Percentiles rank a stretch among this genome's conserved stretches.
Evolutionary conservation across 176 grass and related monocot species (phyloP).

Genomic region (Cocos nucifera): DNA sequence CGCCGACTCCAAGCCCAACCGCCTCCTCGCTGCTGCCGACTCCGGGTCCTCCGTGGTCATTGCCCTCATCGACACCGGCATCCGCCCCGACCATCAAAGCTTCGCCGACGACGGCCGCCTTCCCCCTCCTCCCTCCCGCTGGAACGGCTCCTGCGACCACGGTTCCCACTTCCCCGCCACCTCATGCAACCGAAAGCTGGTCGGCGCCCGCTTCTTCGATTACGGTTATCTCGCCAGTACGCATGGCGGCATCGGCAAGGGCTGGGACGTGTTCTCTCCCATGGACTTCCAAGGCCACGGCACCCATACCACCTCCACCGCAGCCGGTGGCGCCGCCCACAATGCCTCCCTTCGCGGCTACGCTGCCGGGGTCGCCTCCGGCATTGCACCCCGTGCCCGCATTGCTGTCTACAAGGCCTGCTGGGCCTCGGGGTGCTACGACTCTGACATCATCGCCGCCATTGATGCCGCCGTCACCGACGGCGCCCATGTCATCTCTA

Average conservation of each 20-base stretch:
- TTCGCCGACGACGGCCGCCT: slow-evolving; percentile 7
- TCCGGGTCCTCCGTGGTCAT: slow-evolving; percentile 9
- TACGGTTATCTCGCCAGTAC: background rate
- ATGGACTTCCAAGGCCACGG: slow-evolving; percentile 5
- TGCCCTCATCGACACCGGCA: slow-evolving; percentile 10
- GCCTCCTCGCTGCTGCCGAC: background rate
- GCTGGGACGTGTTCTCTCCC: slow-evolving; percentile 1
- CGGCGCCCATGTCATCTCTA: slow-evolving; percentile 20
- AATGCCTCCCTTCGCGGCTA: background rate
- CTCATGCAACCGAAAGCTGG: slow-evolving; percentile 36
- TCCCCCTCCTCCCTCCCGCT: background rate
- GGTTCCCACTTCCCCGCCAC: slow-evolving; percentile 18
- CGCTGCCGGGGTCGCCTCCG: background rate
- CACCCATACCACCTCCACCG: slow-evolving; percentile 8
- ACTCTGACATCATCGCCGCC: slow-evolving; percentile 23
- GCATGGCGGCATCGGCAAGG: background rate
- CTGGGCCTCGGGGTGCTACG: slow-evolving; percentile 5
- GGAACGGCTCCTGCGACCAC: slow-evolving; percentile 16
- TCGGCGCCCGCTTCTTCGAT: slow-evolving; percentile 29
- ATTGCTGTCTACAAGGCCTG: slow-evolving; percentile 34
- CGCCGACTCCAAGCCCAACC: background rate
- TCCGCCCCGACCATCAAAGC: slow-evolving; percentile 20
- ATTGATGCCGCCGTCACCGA: slow-evolving; percentile 27
- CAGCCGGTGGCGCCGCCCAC: background rate
- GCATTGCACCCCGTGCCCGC: background rate